Conservation (phyloP, 306 rosid genomes). For the Citrullus colocynthis region DNA sequence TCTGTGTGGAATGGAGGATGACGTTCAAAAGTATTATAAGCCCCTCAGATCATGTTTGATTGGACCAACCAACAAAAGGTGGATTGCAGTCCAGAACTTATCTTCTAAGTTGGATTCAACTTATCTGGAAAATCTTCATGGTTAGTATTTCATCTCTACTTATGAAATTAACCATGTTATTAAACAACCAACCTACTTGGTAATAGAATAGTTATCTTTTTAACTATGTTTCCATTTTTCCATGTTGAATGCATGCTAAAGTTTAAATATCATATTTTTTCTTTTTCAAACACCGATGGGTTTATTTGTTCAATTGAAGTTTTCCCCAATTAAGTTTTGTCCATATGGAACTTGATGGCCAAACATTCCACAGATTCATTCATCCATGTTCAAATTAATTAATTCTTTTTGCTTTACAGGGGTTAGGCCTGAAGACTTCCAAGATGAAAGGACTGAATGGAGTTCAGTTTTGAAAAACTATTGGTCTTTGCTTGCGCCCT, state of each 20-base stretch:
- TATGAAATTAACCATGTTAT: not conserved
- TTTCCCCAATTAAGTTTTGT: not conserved
- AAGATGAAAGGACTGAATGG: not conserved
- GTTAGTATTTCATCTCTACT: constrained; percentile 30
- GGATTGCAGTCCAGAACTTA: constrained; percentile 74
- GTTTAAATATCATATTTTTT: too few relatives aligned
- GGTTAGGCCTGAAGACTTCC: not conserved
- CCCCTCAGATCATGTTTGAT: constrained; percentile 72
- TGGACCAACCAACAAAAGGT: constrained; percentile 58
- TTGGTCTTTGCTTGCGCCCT: too few relatives aligned
- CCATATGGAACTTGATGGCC: not conserved
- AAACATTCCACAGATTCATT: not conserved
- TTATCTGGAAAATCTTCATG: constrained; percentile 60
- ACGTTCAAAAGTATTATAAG: constrained; percentile 40
- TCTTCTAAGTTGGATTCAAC: constrained; percentile 37
- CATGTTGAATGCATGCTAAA: too few relatives aligned
- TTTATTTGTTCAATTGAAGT: not conserved
- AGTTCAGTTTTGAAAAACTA: not conserved
- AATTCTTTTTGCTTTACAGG: not conserved
- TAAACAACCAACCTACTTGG: not conserved
- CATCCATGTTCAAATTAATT: not conserved
- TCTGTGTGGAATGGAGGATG: constrained; percentile 45
- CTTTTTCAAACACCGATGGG: too few relatives aligned
- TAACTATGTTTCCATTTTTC: too few relatives aligned
- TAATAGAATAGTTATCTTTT: too few relatives aligned